Base-by-base conservation (phyloP, 768 basidiomycete genomes). In the Postia placenta region DNA sequence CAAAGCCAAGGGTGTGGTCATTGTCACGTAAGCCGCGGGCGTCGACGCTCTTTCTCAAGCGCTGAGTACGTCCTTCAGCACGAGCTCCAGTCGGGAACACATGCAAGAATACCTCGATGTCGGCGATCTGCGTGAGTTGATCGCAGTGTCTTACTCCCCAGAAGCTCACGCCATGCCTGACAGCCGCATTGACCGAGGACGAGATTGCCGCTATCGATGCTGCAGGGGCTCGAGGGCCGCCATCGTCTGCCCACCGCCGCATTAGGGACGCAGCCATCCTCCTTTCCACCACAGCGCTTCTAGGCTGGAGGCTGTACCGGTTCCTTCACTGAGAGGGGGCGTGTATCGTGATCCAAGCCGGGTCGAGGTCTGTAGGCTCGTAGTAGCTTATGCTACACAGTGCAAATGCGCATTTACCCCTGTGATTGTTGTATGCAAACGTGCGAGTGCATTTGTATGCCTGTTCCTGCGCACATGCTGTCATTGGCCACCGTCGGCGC, bases 71-170 rank as follows among this genome's bases (percentile, higher is more conserved):
- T 1, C 20, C 6, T 38, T 12, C 19, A 84, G 83, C 5, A 87
- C 83, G 14, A 82, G 79, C 48, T 76, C 76, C 1, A 83, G 62
- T 47, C 76, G 74, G 50, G 68, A 78, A 36, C 80, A 80, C 43
- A 69, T 90, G 35, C 64, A 80, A 55, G 79, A 86, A 54, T 90
- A 90, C 58, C 68, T 88, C 36, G 80, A 69, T 2, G 78, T 80
- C 5, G 80, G 74, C 2, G 83, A 90, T 51, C 69, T 82, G 6
- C 67, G 74, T 75, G 51, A 35, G 70, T 66, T 33, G 39, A 22
- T 19, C 11, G 23, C 25, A 15, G 12, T 22, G 0, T 11, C 6
- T 25, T 24, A 24, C 45, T 36, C 6, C 11, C 3, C 45, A 11
- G 27, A 15, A 28, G 26, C 42, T 44, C 24, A 44, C 17, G n/a